Base-by-base conservation (phyloP, 2,329 filamentous ascomycete genomes). In the Diaporthe longicolla region DNA sequence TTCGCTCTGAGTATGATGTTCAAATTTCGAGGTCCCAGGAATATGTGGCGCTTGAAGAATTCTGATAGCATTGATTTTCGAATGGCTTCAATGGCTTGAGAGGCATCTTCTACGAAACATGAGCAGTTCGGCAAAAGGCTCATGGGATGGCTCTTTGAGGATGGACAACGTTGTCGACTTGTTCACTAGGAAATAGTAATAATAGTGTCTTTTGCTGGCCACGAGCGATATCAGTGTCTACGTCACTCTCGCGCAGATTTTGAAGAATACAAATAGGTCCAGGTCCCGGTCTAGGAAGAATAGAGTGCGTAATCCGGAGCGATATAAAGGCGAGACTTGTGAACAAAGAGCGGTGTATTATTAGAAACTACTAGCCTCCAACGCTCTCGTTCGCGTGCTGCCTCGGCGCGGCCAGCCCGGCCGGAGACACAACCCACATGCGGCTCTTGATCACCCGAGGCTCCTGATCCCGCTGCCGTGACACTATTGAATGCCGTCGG, bases 341-440 rank as follows among this genome's bases (percentile, higher is more conserved):
- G 61, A 50, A 66, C 61, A 50, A 68, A 40, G 32, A 68, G 63
- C 63, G 48, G 63, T 54, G 48, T 68, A 54, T 54, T 54, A 68
- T 68, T 40, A 68, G 63, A 68, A 54, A 1, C 63, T 26, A 32
- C 63, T 52, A 52, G 29, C 15, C 29, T 15, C 17, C 45, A 32
- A 26, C 26, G 21, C 8, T 52, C 43, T 37, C 29, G 29, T 32
- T 37, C 45, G 24, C 32, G 21, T 37, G 29, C 6, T 37, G 3
- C 1, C 11, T 21, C 48, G 63, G 63, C 29, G 43, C 63, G 32
- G 63, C 63, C 63, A 40, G 26, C 11, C 32, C 29, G 37, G 21
- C 45, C 48, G 32, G 15, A 54, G 13, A 54, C 45, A 52, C 21
- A 7, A 19, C 40, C 43, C 26, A n/a, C 10, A n/a, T 24, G 32